Evolutionary conservation across 2,329 filamentous ascomycete genomes (phyloP).

Genomic region (Sporothrix brunneoviolacea): DNA sequence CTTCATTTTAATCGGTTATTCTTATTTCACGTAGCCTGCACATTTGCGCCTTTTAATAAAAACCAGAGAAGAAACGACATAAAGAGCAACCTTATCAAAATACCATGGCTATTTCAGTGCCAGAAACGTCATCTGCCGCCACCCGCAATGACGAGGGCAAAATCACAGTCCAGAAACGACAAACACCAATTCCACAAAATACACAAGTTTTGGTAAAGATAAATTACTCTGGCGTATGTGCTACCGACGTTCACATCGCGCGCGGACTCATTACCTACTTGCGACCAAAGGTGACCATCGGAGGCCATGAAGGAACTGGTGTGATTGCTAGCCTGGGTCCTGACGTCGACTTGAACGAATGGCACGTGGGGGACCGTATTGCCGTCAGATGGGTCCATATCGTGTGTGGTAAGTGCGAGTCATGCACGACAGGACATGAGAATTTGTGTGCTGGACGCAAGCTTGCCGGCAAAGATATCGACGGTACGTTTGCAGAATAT

Average conservation of each 20-base stretch:
- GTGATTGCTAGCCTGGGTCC: constrained; percentile 7
- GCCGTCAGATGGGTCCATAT: constrained; percentile 5
- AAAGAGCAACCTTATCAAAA: too few relatives aligned
- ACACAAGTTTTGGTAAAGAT: constrained; percentile 11
- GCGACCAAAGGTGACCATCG: constrained; percentile 6
- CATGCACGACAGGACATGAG: constrained; percentile 98
- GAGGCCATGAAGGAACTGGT: constrained; percentile 13
- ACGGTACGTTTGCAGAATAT: constrained; percentile 4
- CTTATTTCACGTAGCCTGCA: too few relatives aligned
- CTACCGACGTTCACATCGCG: constrained; percentile 10
- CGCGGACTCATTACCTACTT: constrained; percentile 12
- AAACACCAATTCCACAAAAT: constrained; percentile 2
- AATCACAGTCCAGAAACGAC: constrained; percentile 6
- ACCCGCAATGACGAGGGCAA: constrained; percentile 27
- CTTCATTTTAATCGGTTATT: too few relatives aligned
- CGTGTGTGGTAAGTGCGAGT: constrained; percentile 86
- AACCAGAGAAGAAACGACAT: too few relatives aligned
- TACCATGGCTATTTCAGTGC: constrained; percentile 16
- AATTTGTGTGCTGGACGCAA: constrained; percentile 70
- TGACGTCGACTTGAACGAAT: background rate
- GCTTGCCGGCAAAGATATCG: constrained; percentile 5
- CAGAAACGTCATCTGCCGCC: constrained; percentile 18
- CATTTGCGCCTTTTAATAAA: too few relatives aligned
- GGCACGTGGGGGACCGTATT: constrained; percentile 8
- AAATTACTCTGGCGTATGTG: constrained; percentile 11